phyloP scores from a whole-genome alignment of 2,329 filamentous ascomycete species.

The Phyllosticta citrichinensis region DNA sequence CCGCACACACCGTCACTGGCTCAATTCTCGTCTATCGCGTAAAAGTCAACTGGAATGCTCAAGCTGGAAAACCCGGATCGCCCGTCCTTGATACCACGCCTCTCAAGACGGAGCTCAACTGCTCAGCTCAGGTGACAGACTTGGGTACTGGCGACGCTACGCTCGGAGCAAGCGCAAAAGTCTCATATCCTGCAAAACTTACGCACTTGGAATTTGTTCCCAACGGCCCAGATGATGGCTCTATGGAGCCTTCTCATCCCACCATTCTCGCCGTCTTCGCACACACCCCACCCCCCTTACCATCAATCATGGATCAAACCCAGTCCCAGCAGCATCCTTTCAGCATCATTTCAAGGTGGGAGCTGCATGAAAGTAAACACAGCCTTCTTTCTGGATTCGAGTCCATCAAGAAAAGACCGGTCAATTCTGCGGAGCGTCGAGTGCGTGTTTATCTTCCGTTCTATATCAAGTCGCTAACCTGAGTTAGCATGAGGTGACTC shows the following conservation, averaged over 20 bases:
- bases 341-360: constrained; percentile 76
- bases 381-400: constrained; percentile 66
- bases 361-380: constrained; percentile 53
- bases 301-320: constrained; percentile 30
- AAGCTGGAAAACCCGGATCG: constrained; percentile 41
- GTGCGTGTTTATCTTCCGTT: not conserved
- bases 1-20: constrained; percentile 57
- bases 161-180: constrained; percentile 17
- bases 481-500: constrained; percentile 28
- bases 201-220: constrained; percentile 69
- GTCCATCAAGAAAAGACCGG: constrained; percentile 52
- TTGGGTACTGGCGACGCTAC: constrained; percentile 18
- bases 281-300: constrained; percentile 33
- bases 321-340: constrained; percentile 55
- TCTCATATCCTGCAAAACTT: constrained; percentile 34
- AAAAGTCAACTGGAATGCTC: constrained; percentile 62
- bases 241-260: constrained; percentile 42
- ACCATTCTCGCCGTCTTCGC: constrained; percentile 67
- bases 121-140: constrained; percentile 18
- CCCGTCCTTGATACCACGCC: constrained; percentile 22
- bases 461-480: constrained; percentile 8
- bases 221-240: constrained; percentile 48
- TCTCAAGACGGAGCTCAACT: constrained; percentile 22
- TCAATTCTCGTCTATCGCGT: constrained; percentile 67
- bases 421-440: constrained; percentile 9